These are phyloP conservation scores for Smallanthus sonchifolius DNA, from an alignment of 129 eudicot species.

Conservation along the genomic window DNA sequence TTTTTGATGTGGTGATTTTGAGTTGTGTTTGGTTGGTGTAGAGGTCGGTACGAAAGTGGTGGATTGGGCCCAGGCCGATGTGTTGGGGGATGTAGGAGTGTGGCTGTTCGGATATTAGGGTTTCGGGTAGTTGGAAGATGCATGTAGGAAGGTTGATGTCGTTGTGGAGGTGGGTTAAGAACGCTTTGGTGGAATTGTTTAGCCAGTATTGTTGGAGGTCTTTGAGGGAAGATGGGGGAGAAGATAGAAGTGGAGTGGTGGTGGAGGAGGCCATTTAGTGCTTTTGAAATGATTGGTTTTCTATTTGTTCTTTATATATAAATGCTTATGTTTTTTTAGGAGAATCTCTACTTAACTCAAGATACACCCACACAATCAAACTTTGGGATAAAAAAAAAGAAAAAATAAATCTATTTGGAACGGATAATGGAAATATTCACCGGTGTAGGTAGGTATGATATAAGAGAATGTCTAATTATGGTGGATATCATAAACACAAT, in stretches of 20 bases:
- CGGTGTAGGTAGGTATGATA: too few relatives aligned
- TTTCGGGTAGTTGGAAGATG: constrained; percentile 23
- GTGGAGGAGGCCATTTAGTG: constrained; percentile 1
- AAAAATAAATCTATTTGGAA: too few relatives aligned
- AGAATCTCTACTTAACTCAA: too few relatives aligned
- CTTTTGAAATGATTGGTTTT: neutral
- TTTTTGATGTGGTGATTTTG: constrained; percentile 22
- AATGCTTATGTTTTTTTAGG: too few relatives aligned
- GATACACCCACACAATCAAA: too few relatives aligned
- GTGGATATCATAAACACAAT: too few relatives aligned
- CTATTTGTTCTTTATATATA: neutral
- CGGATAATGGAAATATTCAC: too few relatives aligned
- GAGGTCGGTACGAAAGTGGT: constrained; percentile 23
- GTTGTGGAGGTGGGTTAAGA: neutral
- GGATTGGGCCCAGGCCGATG: constrained; percentile 27
- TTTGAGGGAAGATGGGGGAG: constrained; percentile 13
- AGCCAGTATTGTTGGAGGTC: constrained; percentile 20
- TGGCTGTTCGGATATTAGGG: constrained; percentile 18
- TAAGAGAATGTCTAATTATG: too few relatives aligned
- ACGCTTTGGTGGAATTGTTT: neutral
- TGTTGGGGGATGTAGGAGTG: constrained; percentile 21
- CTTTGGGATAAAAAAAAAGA: too few relatives aligned
- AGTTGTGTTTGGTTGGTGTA: constrained; percentile 21
- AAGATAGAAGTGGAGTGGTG: constrained; percentile 1
- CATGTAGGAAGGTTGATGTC: constrained; percentile 13